These are phyloP conservation scores for Sugiyamaella japonica DNA, from an alignment of 1,139 yeast genomes.

Conservation along the genomic window DNA sequence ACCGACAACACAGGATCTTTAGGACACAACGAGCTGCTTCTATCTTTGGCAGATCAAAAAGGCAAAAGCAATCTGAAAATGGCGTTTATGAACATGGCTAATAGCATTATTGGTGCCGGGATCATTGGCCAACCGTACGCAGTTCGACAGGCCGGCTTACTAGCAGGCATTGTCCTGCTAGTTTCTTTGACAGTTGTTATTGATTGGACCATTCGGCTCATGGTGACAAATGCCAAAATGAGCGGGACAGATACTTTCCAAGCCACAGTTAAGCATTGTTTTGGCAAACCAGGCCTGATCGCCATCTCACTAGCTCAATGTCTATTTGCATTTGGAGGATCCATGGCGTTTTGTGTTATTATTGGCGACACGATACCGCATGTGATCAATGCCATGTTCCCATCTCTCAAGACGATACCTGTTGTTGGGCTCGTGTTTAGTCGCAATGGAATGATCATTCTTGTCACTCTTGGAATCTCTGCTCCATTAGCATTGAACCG, in stretches of 20 bases:
- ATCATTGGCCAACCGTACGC: constrained; percentile 95
- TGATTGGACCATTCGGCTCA: constrained; percentile 81
- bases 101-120: constrained; percentile 88
- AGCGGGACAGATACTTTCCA: constrained; percentile 80
- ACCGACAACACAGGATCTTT: constrained; percentile 22
- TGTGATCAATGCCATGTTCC: constrained; percentile 70
- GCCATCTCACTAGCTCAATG: constrained; percentile 75
- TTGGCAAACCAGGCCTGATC: constrained; percentile 70
- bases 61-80: constrained; percentile 57
- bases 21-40: constrained; percentile 32
- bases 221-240: constrained; percentile 79
- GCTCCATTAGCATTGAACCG: constrained; percentile 79
- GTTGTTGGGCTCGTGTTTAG: constrained; percentile 55
- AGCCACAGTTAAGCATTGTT: constrained; percentile 78
- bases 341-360: constrained; percentile 90
- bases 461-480: constrained; percentile 72
- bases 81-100: constrained; percentile 98
- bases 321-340: constrained; percentile 90
- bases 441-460: constrained; percentile 64
- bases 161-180: constrained; percentile 70
- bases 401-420: constrained; percentile 46
- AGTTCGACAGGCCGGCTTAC: constrained; percentile 71
- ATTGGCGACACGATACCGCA: constrained; percentile 96
- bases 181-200: constrained; percentile 63
- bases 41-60: constrained; percentile 34